phyloP scores from a whole-genome alignment of 2,329 filamentous ascomycete species.

The Ophiobolus disseminans region DNA sequence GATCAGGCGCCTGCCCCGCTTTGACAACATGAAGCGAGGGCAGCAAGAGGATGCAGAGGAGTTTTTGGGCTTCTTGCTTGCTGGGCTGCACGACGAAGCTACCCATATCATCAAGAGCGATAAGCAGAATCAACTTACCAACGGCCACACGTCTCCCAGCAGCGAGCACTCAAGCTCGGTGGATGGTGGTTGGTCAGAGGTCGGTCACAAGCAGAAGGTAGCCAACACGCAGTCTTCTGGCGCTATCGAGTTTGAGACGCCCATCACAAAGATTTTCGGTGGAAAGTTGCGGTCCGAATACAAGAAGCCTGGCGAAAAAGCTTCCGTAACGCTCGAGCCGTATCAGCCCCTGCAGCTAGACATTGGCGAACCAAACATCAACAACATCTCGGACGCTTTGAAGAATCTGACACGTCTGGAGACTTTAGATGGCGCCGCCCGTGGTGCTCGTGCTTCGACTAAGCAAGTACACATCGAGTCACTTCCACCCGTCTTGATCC shows the following conservation, averaged over 20 bases:
- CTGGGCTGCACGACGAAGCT: slow-evolving; percentile 93
- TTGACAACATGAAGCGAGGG: slow-evolving; percentile 92
- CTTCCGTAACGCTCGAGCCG: slow-evolving; percentile 89
- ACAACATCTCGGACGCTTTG: slow-evolving; percentile 90
- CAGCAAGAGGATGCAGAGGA: slow-evolving; percentile 99
- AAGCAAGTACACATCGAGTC: slow-evolving; percentile 96
- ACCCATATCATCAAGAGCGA: slow-evolving; percentile 72
- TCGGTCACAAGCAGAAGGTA: slow-evolving; percentile 88
- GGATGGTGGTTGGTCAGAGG: slow-evolving; percentile 86
- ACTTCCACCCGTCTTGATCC: slow-evolving; percentile 86
- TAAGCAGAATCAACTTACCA: slow-evolving; percentile 36
- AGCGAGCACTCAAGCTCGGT: slow-evolving; percentile 55
- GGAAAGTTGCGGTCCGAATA: slow-evolving; percentile 90
- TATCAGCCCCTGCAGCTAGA: slow-evolving; percentile 95
- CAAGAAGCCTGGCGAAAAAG: slow-evolving; percentile 82
- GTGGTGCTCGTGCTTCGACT: slow-evolving; percentile 79
- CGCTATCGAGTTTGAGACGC: slow-evolving; percentile 73
- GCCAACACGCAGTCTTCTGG: slow-evolving; percentile 88
- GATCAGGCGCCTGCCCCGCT: slow-evolving; percentile 83
- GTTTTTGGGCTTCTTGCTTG: slow-evolving; percentile 90
- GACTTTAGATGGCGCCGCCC: slow-evolving; percentile 78
- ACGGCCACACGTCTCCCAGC: slow-evolving; percentile 50
- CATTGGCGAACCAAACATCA: slow-evolving; percentile 84
- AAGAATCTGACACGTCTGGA: slow-evolving; percentile 85
- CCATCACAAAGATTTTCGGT: slow-evolving; percentile 92